Evolutionary conservation across 768 basidiomycete genomes (phyloP).

Genomic region (Calocybe indica): DNA sequence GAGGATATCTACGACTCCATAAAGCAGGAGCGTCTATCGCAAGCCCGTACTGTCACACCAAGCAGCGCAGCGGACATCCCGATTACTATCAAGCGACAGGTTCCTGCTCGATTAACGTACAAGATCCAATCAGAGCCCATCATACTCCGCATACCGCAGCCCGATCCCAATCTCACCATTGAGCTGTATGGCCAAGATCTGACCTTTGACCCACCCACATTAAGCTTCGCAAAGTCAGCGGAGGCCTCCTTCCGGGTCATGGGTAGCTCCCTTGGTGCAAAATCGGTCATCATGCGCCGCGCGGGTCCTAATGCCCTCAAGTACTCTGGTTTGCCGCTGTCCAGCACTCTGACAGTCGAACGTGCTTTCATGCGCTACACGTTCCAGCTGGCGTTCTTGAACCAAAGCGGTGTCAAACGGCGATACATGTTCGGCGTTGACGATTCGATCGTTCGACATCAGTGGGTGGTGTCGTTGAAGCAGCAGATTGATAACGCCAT

Average conservation of each 20-base stretch:
- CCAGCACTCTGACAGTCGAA: slow-evolving; percentile 73
- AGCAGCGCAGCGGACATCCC: slow-evolving; percentile 39
- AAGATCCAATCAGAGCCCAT: slow-evolving; percentile 86
- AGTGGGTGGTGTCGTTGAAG: slow-evolving; percentile 66
- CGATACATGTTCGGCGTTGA: slow-evolving; percentile 95
- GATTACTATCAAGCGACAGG: slow-evolving; percentile 65
- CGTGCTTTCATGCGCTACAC: slow-evolving; percentile 96
- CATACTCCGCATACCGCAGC: slow-evolving; percentile 76
- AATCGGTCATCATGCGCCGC: slow-evolving; percentile 78
- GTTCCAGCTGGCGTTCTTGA: slow-evolving; percentile 84
- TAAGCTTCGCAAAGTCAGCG: slow-evolving; percentile 72
- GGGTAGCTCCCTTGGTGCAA: slow-evolving; percentile 77
- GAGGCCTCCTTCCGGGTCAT: slow-evolving; percentile 89
- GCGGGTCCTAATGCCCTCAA: slow-evolving; percentile 77
- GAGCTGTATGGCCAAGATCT: slow-evolving; percentile 86
- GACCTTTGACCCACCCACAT: slow-evolving; percentile 77
- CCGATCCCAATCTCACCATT: slow-evolving; percentile 79
- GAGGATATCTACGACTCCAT: slow-evolving; percentile 78
- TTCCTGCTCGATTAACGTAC: slow-evolving; percentile 80
- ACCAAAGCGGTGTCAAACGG: slow-evolving; percentile 60
- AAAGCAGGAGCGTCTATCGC: slow-evolving; percentile 61
- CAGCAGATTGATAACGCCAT: slow-evolving; percentile 56
- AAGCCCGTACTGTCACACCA: slow-evolving; percentile 50
- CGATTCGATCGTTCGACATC: slow-evolving; percentile 67
- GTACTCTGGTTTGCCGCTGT: slow-evolving; percentile 79